phyloP scores from a whole-genome alignment of 2,329 filamentous ascomycete species.

The Metarhizium rileyi region DNA sequence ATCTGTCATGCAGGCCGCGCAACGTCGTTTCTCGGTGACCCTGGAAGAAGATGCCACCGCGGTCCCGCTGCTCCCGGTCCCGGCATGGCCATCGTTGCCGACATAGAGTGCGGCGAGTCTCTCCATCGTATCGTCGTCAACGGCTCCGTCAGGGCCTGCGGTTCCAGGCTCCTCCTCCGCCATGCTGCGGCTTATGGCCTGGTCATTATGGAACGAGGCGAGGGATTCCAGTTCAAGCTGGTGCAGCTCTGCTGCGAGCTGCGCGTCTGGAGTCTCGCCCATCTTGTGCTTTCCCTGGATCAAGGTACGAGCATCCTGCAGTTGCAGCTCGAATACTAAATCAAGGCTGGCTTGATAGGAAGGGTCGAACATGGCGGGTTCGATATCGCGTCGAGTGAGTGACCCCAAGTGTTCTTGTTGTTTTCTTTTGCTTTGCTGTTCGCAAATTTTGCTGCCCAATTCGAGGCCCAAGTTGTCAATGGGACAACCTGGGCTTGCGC shows the following conservation, averaged over 20 bases:
- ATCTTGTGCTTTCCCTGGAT: slow-evolving; percentile 9
- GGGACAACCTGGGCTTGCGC: too few relatives aligned
- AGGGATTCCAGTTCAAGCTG: slow-evolving; percentile 9
- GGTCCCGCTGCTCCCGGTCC: too few relatives aligned
- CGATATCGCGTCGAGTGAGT: too few relatives aligned
- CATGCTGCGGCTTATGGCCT: slow-evolving; percentile 11
- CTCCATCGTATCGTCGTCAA: not conserved
- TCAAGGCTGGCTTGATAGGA: slow-evolving; percentile 9
- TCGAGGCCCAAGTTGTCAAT: too few relatives aligned
- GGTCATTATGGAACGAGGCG: slow-evolving; percentile 5
- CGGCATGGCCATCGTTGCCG: not conserved
- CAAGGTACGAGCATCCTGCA: slow-evolving; percentile 9
- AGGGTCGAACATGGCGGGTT: not conserved
- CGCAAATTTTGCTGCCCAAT: too few relatives aligned
- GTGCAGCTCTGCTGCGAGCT: slow-evolving; percentile 8
- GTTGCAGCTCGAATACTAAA: slow-evolving; percentile 12
- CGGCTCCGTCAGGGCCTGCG: not conserved
- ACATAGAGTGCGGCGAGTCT: not conserved
- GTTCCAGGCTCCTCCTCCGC: not conserved
- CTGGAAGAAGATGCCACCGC: not conserved
- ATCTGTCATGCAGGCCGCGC: slow-evolving; percentile 1
- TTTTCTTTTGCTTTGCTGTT: too few relatives aligned
- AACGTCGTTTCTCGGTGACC: not conserved
- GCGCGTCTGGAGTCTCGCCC: slow-evolving; percentile 1
- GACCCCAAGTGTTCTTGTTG: too few relatives aligned